Percentiles rank a stretch among this genome's conserved stretches.
Conservation (phyloP, 2,329 filamentous ascomycete genomes). For the Ophiocordyceps camponoti-saundersi region DNA sequence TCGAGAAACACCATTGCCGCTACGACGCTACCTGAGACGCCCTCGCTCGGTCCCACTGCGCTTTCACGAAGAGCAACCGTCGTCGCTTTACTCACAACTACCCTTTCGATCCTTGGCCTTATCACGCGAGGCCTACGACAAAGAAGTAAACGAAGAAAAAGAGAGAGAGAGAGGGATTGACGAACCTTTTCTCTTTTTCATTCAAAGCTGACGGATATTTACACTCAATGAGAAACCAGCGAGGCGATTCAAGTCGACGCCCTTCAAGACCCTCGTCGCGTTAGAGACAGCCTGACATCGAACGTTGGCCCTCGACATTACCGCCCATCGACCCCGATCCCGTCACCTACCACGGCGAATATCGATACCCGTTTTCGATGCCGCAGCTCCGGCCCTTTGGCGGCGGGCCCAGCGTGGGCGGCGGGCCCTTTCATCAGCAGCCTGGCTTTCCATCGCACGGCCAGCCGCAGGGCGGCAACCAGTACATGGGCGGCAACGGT, state of each 20-base stretch:
- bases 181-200: background rate
- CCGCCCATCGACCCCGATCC: no score
- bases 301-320: background rate
- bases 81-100: no score
- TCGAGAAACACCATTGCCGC: no score
- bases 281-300: background rate
- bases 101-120: no score
- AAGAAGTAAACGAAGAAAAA: background rate
- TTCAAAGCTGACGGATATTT: background rate
- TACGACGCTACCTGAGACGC: no score
- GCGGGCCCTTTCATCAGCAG: constrained; percentile 23
- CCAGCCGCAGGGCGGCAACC: constrained; percentile 43
- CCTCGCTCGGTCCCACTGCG: no score
- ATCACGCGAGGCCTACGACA: background rate
- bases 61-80: no score
- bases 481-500: constrained; percentile 55
- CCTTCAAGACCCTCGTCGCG: background rate
- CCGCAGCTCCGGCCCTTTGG: constrained; percentile 21
- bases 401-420: constrained; percentile 18
- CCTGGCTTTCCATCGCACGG: constrained; percentile 34
- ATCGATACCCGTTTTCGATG: constrained; percentile 13
- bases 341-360: no score
- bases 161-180: background rate
- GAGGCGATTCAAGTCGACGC: background rate
- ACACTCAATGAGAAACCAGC: background rate